A percentile compares a stretch with the other conserved stretches of the same genome.
Evolutionary conservation across 176 grass and related monocot species (phyloP).

Genomic region (Triticum turgidum): DNA sequence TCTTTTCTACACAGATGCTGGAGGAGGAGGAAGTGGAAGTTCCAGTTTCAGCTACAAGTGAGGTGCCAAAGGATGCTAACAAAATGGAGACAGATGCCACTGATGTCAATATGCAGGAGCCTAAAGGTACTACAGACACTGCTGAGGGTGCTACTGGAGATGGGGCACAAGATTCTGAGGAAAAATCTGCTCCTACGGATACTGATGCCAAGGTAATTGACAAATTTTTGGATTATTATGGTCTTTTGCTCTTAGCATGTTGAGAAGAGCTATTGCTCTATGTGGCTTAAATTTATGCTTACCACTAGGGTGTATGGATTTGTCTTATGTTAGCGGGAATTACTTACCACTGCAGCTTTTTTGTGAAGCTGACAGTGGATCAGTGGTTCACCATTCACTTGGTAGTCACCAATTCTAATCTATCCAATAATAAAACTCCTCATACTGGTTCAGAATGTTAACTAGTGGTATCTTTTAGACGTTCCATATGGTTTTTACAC

Average conservation of each 20-base stretch:
- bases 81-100: slow-evolving; percentile 82
- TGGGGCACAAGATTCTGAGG: slow-evolving; percentile 45
- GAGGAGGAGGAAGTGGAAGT: slow-evolving; percentile 86
- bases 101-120: slow-evolving; percentile 49
- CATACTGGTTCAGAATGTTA: neutral
- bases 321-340: neutral
- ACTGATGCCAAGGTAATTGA: slow-evolving; percentile 76
- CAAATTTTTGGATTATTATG: neutral
- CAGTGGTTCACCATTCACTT: neutral
- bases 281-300: neutral
- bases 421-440: neutral
- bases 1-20: slow-evolving; percentile 57
- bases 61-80: slow-evolving; percentile 43
- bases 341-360: neutral
- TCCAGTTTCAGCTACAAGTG: slow-evolving; percentile 47
- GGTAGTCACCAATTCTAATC: neutral
- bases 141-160: slow-evolving; percentile 40
- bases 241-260: neutral
- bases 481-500: neutral
- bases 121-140: slow-evolving; percentile 23
- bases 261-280: neutral
- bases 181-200: slow-evolving; percentile 54
- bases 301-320: neutral
- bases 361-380: neutral
- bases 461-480: neutral